Conservation (phyloP, 2,329 filamentous ascomycete genomes). For the Metarhizium brunneum region DNA sequence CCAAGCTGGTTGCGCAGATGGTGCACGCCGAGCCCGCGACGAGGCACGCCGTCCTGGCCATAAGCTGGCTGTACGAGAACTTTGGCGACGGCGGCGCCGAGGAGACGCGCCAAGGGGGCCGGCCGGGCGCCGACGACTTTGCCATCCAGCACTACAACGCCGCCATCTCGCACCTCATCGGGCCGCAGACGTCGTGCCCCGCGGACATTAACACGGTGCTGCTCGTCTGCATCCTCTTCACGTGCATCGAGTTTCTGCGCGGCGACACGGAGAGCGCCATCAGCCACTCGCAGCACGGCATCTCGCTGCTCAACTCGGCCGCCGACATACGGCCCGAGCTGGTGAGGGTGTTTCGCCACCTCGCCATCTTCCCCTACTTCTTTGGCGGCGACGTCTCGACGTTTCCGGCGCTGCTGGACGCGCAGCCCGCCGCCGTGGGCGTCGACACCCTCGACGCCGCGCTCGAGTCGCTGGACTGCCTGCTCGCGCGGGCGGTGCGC, state of each 20-base stretch:
- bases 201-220: conserved; percentile 24
- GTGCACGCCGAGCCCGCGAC: conserved; percentile 26
- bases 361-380: conserved; percentile 30
- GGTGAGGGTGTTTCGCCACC: conserved; percentile 26
- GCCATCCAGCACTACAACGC: conserved; percentile 31
- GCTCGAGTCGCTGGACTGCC: conserved; percentile 19
- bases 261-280: conserved; percentile 25
- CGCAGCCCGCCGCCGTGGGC: neutral
- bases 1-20: conserved; percentile 28
- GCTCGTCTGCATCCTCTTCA: conserved; percentile 31
- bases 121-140: conserved; percentile 14
- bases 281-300: conserved; percentile 28
- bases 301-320: conserved; percentile 22
- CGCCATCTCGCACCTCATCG: conserved; percentile 25
- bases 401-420: conserved; percentile 5
- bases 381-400: conserved; percentile 15
- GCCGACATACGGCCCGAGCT: conserved; percentile 19
- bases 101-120: neutral
- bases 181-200: conserved; percentile 5
- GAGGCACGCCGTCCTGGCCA: conserved; percentile 27
- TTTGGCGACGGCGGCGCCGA: conserved; percentile 7
- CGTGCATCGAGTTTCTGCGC: conserved; percentile 33
- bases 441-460: conserved; percentile 15
- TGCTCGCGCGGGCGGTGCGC: conserved; percentile 17
- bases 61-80: conserved; percentile 30